Evolutionary conservation across 768 basidiomycete species (phyloP), one percentile per base, ranked within the genome.

Genomic region (Suillus brevipes): DNA sequence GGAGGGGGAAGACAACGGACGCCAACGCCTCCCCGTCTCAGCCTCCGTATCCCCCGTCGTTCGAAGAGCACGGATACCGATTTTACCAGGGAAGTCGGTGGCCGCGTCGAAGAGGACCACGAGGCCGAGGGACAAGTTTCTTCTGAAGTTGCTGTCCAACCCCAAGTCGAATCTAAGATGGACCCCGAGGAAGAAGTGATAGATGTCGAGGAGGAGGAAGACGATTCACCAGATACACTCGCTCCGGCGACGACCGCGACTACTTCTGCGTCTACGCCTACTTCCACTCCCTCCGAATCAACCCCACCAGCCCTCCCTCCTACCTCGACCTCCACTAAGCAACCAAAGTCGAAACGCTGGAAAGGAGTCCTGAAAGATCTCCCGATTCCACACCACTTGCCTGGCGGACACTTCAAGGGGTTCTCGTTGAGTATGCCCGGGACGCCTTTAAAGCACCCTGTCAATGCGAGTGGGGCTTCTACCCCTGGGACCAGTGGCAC

Each of bases 281-380:
- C 52, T 18, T 53, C 52, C 4, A 31, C 28, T 25, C 25, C 50
- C 28, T 31, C 52, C 9, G 52, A 53, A 31, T 53, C 52, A 18
- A 53, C 52, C 5, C 52, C 52, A 20, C 28, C 52, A 18, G 31
- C 28, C 23, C 16, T 53, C 8, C 28, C 31, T 14, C 16, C 28
- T 10, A 10, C 52, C 28, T 53, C 50, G 62, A 67, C 23, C 23
- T 16, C 25, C 8, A 31, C 25, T 14, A 8, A 16, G 10, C 16
- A 50, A 50, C 7, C 50, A 53, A 68, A 61, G 42, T 67, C 68
- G 34, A 76, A 61, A 16, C 67, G 72, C 43, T 84, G 81, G 78
- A 73, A 74, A 25, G 75, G 75, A 16, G 77, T 72, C 34, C 67
- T 85, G 60, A 79, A 74, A 63, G 80, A 84, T 43, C 69, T 83